Conservation (phyloP, 176 grass and related monocot species). For the Neostapfia colusana region DNA sequence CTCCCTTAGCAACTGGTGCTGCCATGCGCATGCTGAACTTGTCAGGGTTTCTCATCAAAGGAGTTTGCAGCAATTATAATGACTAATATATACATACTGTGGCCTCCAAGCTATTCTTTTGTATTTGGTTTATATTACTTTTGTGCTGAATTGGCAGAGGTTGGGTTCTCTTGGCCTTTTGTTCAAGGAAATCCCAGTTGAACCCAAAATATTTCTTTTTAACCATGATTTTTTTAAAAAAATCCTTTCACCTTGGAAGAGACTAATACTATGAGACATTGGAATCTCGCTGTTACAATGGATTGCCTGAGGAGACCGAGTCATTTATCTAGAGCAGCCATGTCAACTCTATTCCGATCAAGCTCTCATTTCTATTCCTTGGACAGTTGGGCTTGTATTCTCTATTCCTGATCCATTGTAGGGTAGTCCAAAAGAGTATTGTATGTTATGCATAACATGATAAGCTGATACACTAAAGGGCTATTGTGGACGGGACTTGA, state of each 20-base stretch:
- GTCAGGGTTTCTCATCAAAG: not conserved
- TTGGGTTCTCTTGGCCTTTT: not conserved
- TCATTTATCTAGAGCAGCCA: conserved; percentile 13
- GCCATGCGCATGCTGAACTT: not conserved
- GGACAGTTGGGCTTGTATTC: not conserved
- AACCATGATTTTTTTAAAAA: not conserved
- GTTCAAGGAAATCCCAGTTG: not conserved
- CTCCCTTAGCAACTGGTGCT: not conserved
- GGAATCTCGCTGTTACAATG: not conserved
- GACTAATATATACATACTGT: not conserved
- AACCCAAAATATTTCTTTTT: conserved; percentile 6
- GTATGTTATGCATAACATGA: not conserved
- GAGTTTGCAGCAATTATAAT: no score
- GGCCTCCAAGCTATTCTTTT: not conserved
- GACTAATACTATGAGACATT: not conserved
- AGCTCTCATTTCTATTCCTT: not conserved
- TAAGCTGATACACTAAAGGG: not conserved
- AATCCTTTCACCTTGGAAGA: not conserved
- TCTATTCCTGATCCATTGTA: not conserved
- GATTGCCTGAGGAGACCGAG: not conserved
- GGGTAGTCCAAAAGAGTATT: not conserved
- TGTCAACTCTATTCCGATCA: not conserved
- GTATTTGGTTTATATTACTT: conserved; percentile 3
- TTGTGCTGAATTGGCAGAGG: not conserved
- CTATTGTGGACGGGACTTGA: conserved; percentile 2